Conservation (phyloP, 2,329 filamentous ascomycete species). For the Alternaria rosae region DNA sequence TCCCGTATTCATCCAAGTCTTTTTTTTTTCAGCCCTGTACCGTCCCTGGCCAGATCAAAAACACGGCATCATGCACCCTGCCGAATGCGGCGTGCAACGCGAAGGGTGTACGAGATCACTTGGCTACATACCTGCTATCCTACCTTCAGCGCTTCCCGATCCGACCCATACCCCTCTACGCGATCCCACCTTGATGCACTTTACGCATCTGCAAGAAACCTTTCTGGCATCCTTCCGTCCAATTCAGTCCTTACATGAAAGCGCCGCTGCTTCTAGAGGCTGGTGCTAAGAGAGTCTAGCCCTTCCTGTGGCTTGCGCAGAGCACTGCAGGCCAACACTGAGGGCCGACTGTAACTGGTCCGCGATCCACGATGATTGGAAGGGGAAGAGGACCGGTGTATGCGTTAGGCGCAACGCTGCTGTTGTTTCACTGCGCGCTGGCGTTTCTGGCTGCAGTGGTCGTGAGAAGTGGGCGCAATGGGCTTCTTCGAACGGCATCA, state of each 20-base stretch:
- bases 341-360: slow-evolving; percentile 18
- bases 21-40: not conserved
- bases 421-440: not conserved
- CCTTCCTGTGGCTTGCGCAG: slow-evolving; percentile 40
- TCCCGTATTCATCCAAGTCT: not conserved
- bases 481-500: not conserved
- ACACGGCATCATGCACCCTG: not conserved
- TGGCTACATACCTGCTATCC: not conserved
- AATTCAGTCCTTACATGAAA: not conserved
- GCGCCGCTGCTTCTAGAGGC: not conserved
- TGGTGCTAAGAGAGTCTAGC: slow-evolving; percentile 31
- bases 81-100: not conserved
- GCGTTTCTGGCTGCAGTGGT: not conserved
- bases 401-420: not conserved
- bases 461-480: not conserved
- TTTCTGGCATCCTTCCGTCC: not conserved
- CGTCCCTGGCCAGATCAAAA: not conserved
- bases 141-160: not conserved
- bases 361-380: slow-evolving; percentile 6
- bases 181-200: not conserved
- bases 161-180: not conserved
- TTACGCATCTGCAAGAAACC: not conserved
- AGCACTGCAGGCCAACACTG: slow-evolving; percentile 18
- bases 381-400: not conserved
- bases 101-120: not conserved